These are phyloP conservation scores for Jasminum sambac DNA, from an alignment of 257 asterid genomes.

Conservation along the genomic window DNA sequence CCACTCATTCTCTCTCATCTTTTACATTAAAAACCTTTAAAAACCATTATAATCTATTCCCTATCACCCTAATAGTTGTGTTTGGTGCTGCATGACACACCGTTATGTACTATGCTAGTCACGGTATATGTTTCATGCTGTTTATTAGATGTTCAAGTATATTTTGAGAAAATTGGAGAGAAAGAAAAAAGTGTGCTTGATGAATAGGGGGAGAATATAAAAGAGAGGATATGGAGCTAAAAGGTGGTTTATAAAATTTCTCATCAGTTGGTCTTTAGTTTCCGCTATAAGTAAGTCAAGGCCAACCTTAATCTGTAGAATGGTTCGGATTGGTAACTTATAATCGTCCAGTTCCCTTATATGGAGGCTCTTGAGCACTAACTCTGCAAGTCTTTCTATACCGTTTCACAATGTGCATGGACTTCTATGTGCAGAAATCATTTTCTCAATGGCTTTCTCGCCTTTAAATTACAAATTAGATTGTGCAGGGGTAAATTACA, in stretches of 20 bases:
- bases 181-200: too few relatives aligned
- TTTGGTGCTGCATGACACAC: too few relatives aligned
- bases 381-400: slow-evolving; percentile 9
- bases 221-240: neutral
- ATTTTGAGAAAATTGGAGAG: too few relatives aligned
- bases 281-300: neutral
- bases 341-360: neutral
- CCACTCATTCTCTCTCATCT: too few relatives aligned
- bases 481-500: neutral
- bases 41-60: too few relatives aligned
- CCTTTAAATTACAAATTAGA: slow-evolving; percentile 14
- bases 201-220: too few relatives aligned
- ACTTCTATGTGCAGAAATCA: neutral
- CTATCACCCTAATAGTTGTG: too few relatives aligned
- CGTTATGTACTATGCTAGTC: too few relatives aligned
- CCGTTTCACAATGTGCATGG: neutral
- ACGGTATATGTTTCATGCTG: too few relatives aligned
- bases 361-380: neutral
- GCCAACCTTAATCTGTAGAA: neutral
- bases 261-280: neutral
- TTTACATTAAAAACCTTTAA: too few relatives aligned
- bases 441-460: slow-evolving; percentile 7
- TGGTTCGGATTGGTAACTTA: neutral
- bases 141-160: too few relatives aligned
- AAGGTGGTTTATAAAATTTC: slow-evolving; percentile 6